phyloP scores from a whole-genome alignment of 2,329 filamentous ascomycete species.

The Orbilia oligospora region DNA sequence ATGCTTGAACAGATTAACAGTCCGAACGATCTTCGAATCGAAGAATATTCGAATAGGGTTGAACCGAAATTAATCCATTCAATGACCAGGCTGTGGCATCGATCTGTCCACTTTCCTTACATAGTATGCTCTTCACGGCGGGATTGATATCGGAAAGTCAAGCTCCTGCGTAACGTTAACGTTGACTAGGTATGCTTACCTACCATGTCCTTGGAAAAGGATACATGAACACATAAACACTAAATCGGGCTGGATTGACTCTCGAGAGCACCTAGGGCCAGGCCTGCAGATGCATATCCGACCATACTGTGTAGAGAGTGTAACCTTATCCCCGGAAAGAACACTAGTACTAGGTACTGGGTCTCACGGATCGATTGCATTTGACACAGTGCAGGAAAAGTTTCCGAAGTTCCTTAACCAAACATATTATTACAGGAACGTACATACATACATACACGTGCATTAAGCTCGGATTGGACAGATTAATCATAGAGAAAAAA shows the following conservation, averaged over 20 bases:
- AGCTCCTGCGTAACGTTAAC: no score
- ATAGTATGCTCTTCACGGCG: no score
- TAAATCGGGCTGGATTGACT: slow-evolving; percentile 1
- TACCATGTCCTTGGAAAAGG: background rate
- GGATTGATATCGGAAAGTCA: background rate
- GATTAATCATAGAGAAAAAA: slow-evolving; percentile 9
- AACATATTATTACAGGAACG: slow-evolving; percentile 22
- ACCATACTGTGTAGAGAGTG: background rate
- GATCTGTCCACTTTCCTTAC: no score
- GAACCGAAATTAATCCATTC: background rate
- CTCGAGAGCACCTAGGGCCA: background rate
- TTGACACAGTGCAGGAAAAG: slow-evolving; percentile 28
- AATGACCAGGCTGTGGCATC: background rate
- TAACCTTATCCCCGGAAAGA: slow-evolving; percentile 14
- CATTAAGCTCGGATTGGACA: slow-evolving; percentile 22
- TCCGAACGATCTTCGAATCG: background rate
- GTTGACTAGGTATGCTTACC: no score
- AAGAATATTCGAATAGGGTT: no score
- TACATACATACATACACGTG: slow-evolving; percentile 49
- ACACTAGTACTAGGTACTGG: background rate
- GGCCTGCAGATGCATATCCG: slow-evolving; percentile 3
- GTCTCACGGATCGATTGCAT: slow-evolving; percentile 24
- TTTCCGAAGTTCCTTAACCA: slow-evolving; percentile 38
- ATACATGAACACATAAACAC: background rate
- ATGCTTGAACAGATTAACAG: no score